Percentiles rank a stretch among this genome's conserved stretches.
phyloP scores from a whole-genome alignment of 306 rosid species.

The Sechiopsis laciniata region DNA sequence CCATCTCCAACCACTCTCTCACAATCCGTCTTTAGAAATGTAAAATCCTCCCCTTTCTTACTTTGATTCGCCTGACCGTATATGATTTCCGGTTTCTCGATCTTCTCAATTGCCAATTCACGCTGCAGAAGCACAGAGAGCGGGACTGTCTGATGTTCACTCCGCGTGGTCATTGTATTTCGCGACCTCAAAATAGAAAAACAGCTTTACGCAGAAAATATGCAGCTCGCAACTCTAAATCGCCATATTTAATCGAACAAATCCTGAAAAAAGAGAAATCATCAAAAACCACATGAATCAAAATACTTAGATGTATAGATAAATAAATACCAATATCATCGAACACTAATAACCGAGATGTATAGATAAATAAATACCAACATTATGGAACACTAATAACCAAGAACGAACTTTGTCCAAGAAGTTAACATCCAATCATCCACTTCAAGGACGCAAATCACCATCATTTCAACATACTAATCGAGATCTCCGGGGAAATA shows the following conservation, averaged over 20 bases:
- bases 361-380: background rate
- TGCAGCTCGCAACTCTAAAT: slow-evolving; percentile 28
- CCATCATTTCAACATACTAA: background rate
- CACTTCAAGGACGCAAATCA: slow-evolving; percentile 1
- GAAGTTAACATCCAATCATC: background rate
- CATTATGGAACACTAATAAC: background rate
- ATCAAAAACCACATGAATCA: slow-evolving; percentile 8
- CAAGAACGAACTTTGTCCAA: background rate
- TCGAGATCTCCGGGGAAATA: background rate
- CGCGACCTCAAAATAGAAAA: slow-evolving; percentile 19
- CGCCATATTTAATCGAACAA: slow-evolving; percentile 29
- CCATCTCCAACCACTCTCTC: slow-evolving; percentile 93
- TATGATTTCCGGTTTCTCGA: slow-evolving; percentile 77
- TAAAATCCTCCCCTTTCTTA: slow-evolving; percentile 93
- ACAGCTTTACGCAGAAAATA: slow-evolving; percentile 24
- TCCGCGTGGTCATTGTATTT: slow-evolving; percentile 60
- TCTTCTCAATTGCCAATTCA: slow-evolving; percentile 77
- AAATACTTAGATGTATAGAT: background rate
- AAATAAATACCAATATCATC: background rate
- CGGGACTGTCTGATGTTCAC: slow-evolving; percentile 77
- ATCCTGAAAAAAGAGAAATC: slow-evolving; percentile 25
- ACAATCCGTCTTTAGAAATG: slow-evolving; percentile 68
- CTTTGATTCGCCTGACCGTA: slow-evolving; percentile 87
- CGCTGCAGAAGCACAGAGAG: slow-evolving; percentile 89
- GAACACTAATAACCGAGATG: background rate